Evolutionary conservation across 768 basidiomycete genomes (phyloP).

Genomic region (Vararia minispora): DNA sequence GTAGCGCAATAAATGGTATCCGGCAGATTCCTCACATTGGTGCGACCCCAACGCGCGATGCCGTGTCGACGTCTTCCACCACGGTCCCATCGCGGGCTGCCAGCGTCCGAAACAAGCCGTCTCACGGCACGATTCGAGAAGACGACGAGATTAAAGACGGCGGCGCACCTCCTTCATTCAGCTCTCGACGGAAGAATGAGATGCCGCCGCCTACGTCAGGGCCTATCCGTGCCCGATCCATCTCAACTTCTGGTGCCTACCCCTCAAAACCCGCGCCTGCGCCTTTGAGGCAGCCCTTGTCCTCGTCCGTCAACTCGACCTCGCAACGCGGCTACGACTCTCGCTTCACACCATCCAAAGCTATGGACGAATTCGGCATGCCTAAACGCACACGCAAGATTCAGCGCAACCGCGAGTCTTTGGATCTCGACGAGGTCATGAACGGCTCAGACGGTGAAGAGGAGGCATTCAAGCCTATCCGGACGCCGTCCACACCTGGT

Average conservation of each 20-base stretch:
- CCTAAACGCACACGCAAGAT: constrained; percentile 41
- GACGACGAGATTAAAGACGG: constrained; percentile 38
- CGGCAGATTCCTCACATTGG: too few species aligned
- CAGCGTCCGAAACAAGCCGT: too few species aligned
- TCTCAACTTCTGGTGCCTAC: constrained; percentile 15
- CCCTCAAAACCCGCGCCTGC: constrained; percentile 4
- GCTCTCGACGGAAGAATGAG: background rate
- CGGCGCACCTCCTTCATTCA: constrained; percentile 1
- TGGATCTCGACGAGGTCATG: constrained; percentile 71
- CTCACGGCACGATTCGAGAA: too few species aligned
- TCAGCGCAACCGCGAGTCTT: constrained; percentile 49
- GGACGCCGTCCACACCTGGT: constrained; percentile 7
- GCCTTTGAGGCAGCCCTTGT: constrained; percentile 1
- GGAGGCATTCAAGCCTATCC: constrained; percentile 9
- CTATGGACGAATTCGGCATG: constrained; percentile 16
- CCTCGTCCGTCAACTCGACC: constrained; percentile 3
- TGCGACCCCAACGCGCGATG: too few species aligned
- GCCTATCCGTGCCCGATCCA: constrained; percentile 13
- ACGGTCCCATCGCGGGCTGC: too few species aligned
- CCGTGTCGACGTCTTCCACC: too few species aligned
- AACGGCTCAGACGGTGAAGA: constrained; percentile 56
- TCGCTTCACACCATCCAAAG: background rate
- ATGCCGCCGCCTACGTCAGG: constrained; percentile 1
- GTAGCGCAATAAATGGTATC: too few species aligned
- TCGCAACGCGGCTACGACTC: constrained; percentile 3